Percentiles rank a stretch among this genome's conserved stretches.
These are phyloP conservation scores for Trypanosoma mega DNA, from an alignment of 208 protist species.

Conservation along the genomic window DNA sequence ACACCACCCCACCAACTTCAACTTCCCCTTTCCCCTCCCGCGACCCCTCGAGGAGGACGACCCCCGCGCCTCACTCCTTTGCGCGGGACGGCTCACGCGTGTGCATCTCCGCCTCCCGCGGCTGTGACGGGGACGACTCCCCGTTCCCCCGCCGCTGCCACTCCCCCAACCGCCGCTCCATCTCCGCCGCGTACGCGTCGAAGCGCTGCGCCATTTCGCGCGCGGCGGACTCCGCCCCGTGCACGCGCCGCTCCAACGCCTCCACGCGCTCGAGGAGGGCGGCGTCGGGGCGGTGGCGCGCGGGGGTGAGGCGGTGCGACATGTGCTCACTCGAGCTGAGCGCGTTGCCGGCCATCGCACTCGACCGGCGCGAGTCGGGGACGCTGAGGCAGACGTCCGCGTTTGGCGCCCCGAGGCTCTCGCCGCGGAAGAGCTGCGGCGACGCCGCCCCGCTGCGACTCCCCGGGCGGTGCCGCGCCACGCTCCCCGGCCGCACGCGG, in stretches of 20 bases:
- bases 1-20: too few species aligned
- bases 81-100: constrained; percentile 15
- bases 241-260: background rate
- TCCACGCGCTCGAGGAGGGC: too few species aligned
- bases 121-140: background rate
- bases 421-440: constrained; percentile 14
- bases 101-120: background rate
- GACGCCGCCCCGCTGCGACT: background rate
- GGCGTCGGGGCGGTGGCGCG: too few species aligned
- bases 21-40: too few species aligned
- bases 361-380: constrained; percentile 8
- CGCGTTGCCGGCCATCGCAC: background rate
- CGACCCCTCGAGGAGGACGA: too few species aligned
- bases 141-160: background rate
- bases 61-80: too few species aligned
- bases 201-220: background rate
- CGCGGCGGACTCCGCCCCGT: background rate
- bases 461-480: background rate
- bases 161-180: background rate
- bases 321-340: background rate
- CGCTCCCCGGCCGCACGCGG: background rate
- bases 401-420: background rate
- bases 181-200: background rate
- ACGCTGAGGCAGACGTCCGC: background rate
- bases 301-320: too few species aligned